Conservation (phyloP, 2,329 filamentous ascomycete species). For the Colletotrichum chlorophyti region DNA sequence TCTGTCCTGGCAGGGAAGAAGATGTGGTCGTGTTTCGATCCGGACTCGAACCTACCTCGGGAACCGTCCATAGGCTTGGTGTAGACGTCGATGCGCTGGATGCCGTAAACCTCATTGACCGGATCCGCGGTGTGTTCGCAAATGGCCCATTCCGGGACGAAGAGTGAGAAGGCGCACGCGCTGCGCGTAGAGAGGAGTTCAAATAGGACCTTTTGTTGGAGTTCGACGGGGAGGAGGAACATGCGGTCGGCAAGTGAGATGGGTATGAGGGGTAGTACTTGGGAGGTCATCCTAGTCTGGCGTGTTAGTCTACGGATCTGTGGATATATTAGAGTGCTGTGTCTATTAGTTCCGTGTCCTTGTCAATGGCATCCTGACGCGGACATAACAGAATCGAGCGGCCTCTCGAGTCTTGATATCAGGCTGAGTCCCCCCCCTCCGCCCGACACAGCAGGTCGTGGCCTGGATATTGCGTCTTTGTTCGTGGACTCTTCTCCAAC, state of each 20-base stretch:
- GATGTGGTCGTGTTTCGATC: constrained; percentile 1
- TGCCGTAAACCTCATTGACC: constrained; percentile 14
- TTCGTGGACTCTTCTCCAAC: not conserved
- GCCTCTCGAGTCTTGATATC: no score
- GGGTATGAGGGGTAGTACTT: not conserved
- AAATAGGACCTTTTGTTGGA: constrained; percentile 12
- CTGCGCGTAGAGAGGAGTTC: constrained; percentile 2
- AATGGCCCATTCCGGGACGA: constrained; percentile 20
- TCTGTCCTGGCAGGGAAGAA: no score
- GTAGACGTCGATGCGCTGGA: constrained; percentile 24
- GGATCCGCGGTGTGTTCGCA: constrained; percentile 9
- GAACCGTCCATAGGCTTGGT: not conserved
- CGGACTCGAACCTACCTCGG: not conserved
- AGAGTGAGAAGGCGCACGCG: constrained; percentile 18
- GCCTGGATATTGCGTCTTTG: constrained; percentile 2
- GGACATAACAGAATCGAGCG: no score
- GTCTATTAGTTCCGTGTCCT: not conserved
- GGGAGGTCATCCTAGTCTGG: not conserved
- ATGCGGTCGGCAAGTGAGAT: constrained; percentile 4
- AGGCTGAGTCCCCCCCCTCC: no score
- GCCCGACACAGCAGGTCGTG: no score
- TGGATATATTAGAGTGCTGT: not conserved
- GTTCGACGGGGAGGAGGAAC: constrained; percentile 12
- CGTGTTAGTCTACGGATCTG: no score
- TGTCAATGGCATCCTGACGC: no score